Evolutionary conservation across 1,284 basidiomycete species (phyloP).

Genomic region (Fomitopsis palustris): DNA sequence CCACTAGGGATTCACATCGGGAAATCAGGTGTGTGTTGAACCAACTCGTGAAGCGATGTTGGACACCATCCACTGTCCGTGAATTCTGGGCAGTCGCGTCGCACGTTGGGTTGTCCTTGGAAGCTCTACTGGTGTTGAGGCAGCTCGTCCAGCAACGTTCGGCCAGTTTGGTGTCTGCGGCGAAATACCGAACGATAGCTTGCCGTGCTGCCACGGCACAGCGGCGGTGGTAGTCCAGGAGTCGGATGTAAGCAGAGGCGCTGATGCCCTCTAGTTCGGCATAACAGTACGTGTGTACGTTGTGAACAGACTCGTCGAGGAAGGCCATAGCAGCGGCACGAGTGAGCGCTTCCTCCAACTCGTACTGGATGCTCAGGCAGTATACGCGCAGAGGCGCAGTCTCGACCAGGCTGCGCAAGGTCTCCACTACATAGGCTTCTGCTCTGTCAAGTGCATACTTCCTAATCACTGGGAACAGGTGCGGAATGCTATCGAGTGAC

Average conservation of each 20-base stretch:
- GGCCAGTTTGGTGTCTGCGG: not conserved
- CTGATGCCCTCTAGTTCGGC: not conserved
- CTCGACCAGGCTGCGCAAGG: not conserved
- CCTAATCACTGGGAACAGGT: conserved; percentile 2
- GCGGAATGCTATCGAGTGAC: not conserved
- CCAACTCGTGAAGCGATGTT: too few relatives aligned
- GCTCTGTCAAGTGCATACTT: conserved; percentile 12
- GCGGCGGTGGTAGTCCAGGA: not conserved
- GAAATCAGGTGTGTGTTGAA: too few relatives aligned
- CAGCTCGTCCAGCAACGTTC: not conserved
- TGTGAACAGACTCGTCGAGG: not conserved
- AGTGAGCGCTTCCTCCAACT: not conserved
- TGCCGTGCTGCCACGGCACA: not conserved
- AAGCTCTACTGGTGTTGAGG: too few relatives aligned
- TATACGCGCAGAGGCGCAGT: not conserved
- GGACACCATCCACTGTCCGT: too few relatives aligned
- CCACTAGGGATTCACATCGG: too few relatives aligned
- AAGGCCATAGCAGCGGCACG: not conserved
- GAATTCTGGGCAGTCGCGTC: too few relatives aligned
- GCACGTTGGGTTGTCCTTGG: too few relatives aligned
- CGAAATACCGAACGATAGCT: not conserved
- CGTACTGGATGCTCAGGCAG: not conserved
- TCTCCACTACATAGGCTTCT: not conserved
- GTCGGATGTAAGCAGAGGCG: not conserved
- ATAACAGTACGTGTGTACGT: not conserved